phyloP scores from a whole-genome alignment of 2,329 filamentous ascomycete species.

The Aspergillus glaucus region DNA sequence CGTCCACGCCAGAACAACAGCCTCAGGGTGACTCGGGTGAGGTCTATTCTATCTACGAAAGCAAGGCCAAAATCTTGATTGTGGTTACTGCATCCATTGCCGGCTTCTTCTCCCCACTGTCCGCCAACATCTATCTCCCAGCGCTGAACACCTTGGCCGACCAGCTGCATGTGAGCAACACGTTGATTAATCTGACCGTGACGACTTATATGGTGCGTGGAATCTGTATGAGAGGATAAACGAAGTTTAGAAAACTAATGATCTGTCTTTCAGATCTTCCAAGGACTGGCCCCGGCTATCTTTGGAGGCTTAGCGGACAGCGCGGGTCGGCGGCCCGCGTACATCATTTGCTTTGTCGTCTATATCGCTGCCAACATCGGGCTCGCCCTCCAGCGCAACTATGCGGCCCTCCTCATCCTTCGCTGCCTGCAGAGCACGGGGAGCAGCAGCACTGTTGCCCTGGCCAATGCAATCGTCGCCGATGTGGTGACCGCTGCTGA shows the following conservation, averaged over 20 bases:
- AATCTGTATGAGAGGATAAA: not conserved
- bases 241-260: not conserved
- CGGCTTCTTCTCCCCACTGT: constrained; percentile 19
- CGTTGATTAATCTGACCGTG: constrained; percentile 43
- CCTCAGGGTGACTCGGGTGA: not conserved
- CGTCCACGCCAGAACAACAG: not conserved
- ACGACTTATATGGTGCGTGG: constrained; percentile 42
- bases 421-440: constrained; percentile 39
- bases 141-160: constrained; percentile 25
- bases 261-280: constrained; percentile 41
- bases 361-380: constrained; percentile 33
- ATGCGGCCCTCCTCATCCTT: constrained; percentile 28
- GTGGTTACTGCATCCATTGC: constrained; percentile 3
- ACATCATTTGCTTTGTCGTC: constrained; percentile 50
- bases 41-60: not conserved
- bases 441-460: constrained; percentile 62
- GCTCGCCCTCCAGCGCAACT: constrained; percentile 30
- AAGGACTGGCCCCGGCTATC: constrained; percentile 56
- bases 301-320: constrained; percentile 58
- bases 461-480: constrained; percentile 65
- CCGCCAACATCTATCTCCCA: constrained; percentile 25
- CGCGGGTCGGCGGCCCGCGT: constrained; percentile 56
- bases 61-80: not conserved
- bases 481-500: constrained; percentile 65
- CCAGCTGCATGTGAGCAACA: constrained; percentile 34